Percentiles rank a stretch among this genome's conserved stretches.
phyloP scores from a whole-genome alignment of 2,329 filamentous ascomycete species.

The Diaporthe ampelina region DNA sequence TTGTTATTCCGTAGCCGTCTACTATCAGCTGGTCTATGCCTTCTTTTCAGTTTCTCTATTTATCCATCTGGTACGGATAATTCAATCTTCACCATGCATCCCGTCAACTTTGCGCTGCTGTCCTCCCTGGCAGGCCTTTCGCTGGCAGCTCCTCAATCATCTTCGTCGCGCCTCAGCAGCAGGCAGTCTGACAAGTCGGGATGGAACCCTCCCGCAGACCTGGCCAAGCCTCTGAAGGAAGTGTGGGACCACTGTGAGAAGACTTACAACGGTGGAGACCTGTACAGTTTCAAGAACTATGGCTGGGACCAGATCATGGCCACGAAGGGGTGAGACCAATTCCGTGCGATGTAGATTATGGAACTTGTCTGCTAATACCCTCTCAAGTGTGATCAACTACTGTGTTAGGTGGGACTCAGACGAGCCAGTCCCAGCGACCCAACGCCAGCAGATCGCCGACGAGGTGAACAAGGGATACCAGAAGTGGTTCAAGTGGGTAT shows the following conservation, averaged over 20 bases:
- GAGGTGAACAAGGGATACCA: slow-evolving; percentile 40
- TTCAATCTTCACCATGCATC: slow-evolving; percentile 10
- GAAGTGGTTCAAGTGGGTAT: slow-evolving; percentile 23
- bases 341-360: not conserved
- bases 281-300: slow-evolving; percentile 18
- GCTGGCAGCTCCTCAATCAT: not conserved
- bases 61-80: not conserved
- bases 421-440: slow-evolving; percentile 52
- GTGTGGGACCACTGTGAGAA: slow-evolving; percentile 27
- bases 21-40: not conserved
- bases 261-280: not conserved
- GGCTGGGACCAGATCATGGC: slow-evolving; percentile 21
- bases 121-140: not conserved
- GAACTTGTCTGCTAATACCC: not conserved
- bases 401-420: slow-evolving; percentile 61
- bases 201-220: slow-evolving; percentile 15
- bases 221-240: slow-evolving; percentile 17
- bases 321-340: not conserved
- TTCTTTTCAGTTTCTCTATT: not conserved
- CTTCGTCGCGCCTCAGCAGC: not conserved
- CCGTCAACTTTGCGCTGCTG: not conserved
- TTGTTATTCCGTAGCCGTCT: not conserved
- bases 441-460: slow-evolving; percentile 54
- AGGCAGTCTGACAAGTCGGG: slow-evolving; percentile 3
- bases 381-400: slow-evolving; percentile 49